phyloP scores from a whole-genome alignment of 768 basidiomycete genomes.

The Psilocybe cubensis region DNA sequence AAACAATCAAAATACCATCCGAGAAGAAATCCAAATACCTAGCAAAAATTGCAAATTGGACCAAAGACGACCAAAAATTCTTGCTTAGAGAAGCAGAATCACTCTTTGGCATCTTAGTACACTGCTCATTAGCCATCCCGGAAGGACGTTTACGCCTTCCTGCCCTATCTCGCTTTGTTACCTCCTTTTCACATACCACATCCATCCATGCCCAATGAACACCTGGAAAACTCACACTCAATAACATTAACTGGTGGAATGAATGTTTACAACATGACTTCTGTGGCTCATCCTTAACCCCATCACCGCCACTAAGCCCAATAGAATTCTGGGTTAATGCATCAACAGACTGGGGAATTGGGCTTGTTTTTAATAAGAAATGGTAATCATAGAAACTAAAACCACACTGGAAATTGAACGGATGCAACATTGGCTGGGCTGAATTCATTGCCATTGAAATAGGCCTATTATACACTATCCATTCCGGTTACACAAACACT shows the following conservation, averaged over 20 bases:
- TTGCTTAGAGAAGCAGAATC: slow-evolving; percentile 25
- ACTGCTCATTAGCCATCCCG: slow-evolving; percentile 34
- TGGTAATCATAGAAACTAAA: slow-evolving; percentile 38
- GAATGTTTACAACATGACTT: slow-evolving; percentile 6
- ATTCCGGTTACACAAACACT: slow-evolving; percentile 15
- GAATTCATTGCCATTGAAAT: slow-evolving; percentile 45
- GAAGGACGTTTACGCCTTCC: slow-evolving; percentile 32
- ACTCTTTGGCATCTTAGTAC: slow-evolving; percentile 37
- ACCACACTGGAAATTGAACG: slow-evolving; percentile 27
- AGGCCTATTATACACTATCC: slow-evolving; percentile 27
- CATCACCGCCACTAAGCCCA: slow-evolving; percentile 14
- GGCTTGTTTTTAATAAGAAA: slow-evolving; percentile 28
- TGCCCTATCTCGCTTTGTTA: slow-evolving; percentile 28
- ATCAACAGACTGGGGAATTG: slow-evolving; percentile 40
- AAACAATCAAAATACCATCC: slow-evolving; percentile 32
- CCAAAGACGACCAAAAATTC: slow-evolving; percentile 3
- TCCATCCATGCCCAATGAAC: slow-evolving; percentile 16
- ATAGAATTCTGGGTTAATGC: slow-evolving; percentile 36
- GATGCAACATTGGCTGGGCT: slow-evolving; percentile 42
- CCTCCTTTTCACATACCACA: slow-evolving; percentile 21
- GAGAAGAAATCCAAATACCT: slow-evolving; percentile 34
- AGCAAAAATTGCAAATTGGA: slow-evolving; percentile 23
- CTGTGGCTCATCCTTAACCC: slow-evolving; percentile 11
- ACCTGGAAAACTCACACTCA: slow-evolving; percentile 15
- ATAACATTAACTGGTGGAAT: slow-evolving; percentile 32